A percentile compares a stretch with the other conserved stretches of the same genome.
phyloP scores from a whole-genome alignment of 768 basidiomycete genomes.

The Termitomyces heimii region DNA sequence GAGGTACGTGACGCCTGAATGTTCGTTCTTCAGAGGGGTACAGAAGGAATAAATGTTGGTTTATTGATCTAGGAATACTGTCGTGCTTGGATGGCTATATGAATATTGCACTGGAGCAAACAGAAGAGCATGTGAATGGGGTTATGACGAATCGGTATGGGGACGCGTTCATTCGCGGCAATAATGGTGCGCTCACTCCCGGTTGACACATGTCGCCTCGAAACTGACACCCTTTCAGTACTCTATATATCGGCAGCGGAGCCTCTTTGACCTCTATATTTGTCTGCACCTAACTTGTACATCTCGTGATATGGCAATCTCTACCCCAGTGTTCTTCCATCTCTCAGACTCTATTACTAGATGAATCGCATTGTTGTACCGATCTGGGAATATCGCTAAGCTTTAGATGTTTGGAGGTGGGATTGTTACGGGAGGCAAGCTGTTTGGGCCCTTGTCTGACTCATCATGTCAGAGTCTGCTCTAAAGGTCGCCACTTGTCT shows the following conservation, averaged over 20 bases:
- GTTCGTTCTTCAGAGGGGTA: neutral
- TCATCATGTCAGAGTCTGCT: too few relatives aligned
- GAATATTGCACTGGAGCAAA: conserved; percentile 98
- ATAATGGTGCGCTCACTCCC: conserved; percentile 58
- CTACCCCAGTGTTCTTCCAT: too few relatives aligned
- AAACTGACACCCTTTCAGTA: neutral
- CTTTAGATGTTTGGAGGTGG: too few relatives aligned
- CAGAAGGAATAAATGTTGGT: neutral
- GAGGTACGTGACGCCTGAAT: conserved; percentile 46
- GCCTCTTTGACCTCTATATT: neutral
- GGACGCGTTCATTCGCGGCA: conserved; percentile 92
- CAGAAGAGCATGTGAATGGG: conserved; percentile 92
- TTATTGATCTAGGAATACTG: conserved; percentile 57
- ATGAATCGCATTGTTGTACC: too few relatives aligned
- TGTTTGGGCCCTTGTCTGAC: too few relatives aligned
- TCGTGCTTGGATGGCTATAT: conserved; percentile 98
- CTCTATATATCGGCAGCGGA: neutral
- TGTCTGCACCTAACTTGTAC: too few relatives aligned
- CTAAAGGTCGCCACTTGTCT: too few relatives aligned
- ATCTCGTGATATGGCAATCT: too few relatives aligned
- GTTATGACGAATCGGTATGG: conserved; percentile 85
- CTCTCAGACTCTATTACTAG: too few relatives aligned
- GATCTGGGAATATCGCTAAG: too few relatives aligned
- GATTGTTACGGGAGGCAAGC: too few relatives aligned
- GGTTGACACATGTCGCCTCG: too few relatives aligned